Conservation (phyloP, 352 stramenopile species). For the Phytophthora palmivora region DNA sequence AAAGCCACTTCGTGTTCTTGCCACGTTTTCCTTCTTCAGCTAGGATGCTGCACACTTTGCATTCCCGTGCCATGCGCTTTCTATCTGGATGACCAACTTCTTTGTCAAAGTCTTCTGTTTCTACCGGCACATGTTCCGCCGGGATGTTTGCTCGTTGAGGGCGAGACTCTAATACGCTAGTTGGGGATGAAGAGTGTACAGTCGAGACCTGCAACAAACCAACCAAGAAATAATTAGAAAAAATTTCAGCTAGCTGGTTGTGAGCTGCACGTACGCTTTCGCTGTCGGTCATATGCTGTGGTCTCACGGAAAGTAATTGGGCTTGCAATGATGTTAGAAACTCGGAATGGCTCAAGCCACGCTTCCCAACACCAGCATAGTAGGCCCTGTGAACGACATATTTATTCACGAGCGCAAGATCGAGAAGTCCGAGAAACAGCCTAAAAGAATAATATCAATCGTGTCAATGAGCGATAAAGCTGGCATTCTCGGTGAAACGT, state of each 20-base stretch:
- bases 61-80: background rate
- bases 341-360: background rate
- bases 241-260: too few species aligned
- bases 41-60: constrained; percentile 3
- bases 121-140: background rate
- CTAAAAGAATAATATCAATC: background rate
- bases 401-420: background rate
- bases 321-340: too few species aligned
- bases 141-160: too few species aligned
- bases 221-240: too few species aligned
- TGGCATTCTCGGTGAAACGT: too few species aligned
- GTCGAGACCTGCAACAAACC: too few species aligned
- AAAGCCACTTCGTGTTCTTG: constrained; percentile 1
- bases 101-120: constrained; percentile 1
- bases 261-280: too few species aligned
- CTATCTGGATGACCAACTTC: constrained; percentile 2
- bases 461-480: background rate
- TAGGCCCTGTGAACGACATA: constrained; percentile 1
- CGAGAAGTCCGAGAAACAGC: constrained; percentile 3
- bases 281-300: too few species aligned
- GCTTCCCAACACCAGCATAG: background rate
- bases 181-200: too few species aligned
- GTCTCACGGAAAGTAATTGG: too few species aligned
- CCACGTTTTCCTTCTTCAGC: background rate
- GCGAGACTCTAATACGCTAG: too few species aligned